Evolutionary conservation across 805 yeast species (phyloP), one percentile per base, ranked within the genome.

Genomic region (Candida chilensis): DNA sequence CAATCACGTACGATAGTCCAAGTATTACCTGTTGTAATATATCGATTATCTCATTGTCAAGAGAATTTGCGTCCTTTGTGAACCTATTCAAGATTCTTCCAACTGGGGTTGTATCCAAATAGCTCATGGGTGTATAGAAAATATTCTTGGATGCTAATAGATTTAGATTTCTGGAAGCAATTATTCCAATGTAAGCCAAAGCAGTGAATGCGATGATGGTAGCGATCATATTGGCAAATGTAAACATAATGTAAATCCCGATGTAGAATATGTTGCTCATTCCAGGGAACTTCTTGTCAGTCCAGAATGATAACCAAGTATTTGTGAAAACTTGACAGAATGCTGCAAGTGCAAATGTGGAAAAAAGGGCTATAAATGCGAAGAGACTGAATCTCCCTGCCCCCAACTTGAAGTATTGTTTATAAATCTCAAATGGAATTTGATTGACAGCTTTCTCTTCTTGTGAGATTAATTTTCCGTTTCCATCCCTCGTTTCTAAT

Each of bases 301-400:
- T 64, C 96, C 96, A 86, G 52, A 79, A 86, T 1, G 94, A 78
- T 35, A 87, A 62, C 94, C 94, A 83, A 13, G 79, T 75, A 47
- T 77, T 79, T 27, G 80, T 67, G 45, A 79, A 75, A 27, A 78
- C 50, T 33, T 60, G 62, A 36, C 67, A 60, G 48, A 77, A 78
- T 1, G 71, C 67, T 28, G 67, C 58, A n/a, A n/a, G n/a, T n/a
- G n/a, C n/a, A 11, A 66, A 29, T 5, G 37, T 35, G 27, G 28
- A 8, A 2, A 52, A 34, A 24, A 53, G 51, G 5, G 47, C 32
- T 29, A 54, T 62, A 20, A 46, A 47, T 32, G 45, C 51, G 25
- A 40, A 29, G 6, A 19, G 36, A 30, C 49, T 67, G 38, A 54
- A 54, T 10, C 41, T 58, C 4, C 81, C 80, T 24, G 78, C 64